These are phyloP conservation scores for Fomitopsis schrenkii DNA, from an alignment of 1,284 basidiomycete genomes.

Conservation along the genomic window DNA sequence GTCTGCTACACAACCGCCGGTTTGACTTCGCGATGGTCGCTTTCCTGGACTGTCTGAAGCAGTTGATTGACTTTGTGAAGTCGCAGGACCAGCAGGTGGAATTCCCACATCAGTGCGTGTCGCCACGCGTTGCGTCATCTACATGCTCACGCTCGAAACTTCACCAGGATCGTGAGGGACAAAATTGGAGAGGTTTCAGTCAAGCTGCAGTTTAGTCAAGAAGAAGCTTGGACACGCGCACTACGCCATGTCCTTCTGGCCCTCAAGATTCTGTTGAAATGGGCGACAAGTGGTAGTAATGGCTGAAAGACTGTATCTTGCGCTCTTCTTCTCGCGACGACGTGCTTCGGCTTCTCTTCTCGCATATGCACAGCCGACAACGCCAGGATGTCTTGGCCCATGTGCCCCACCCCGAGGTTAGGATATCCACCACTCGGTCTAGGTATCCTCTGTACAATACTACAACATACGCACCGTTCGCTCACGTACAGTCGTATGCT, in stretches of 20 bases:
- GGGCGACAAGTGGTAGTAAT: constrained; percentile 75
- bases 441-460: not conserved
- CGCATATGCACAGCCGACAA: not conserved
- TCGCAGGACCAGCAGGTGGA: constrained; percentile 70
- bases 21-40: constrained; percentile 97
- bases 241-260: constrained; percentile 88
- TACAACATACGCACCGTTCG: not conserved
- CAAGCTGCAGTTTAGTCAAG: constrained; percentile 90
- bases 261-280: constrained; percentile 81
- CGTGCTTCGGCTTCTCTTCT: not conserved
- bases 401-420: not conserved
- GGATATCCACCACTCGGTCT: not conserved
- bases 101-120: constrained; percentile 76
- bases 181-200: constrained; percentile 95
- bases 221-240: constrained; percentile 95
- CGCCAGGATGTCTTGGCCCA: not conserved
- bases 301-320: constrained; percentile 31
- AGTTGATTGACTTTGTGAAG: constrained; percentile 83
- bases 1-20: constrained; percentile 88
- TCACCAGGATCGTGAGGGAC: constrained; percentile 81
- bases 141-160: constrained; percentile 1
- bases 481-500: not conserved
- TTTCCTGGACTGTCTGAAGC: constrained; percentile 91
- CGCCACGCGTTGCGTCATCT: constrained; percentile 7
- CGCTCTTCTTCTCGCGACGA: not conserved